phyloP scores from a whole-genome alignment of 2,329 filamentous ascomycete species.

The Myrmaecium sp. region DNA sequence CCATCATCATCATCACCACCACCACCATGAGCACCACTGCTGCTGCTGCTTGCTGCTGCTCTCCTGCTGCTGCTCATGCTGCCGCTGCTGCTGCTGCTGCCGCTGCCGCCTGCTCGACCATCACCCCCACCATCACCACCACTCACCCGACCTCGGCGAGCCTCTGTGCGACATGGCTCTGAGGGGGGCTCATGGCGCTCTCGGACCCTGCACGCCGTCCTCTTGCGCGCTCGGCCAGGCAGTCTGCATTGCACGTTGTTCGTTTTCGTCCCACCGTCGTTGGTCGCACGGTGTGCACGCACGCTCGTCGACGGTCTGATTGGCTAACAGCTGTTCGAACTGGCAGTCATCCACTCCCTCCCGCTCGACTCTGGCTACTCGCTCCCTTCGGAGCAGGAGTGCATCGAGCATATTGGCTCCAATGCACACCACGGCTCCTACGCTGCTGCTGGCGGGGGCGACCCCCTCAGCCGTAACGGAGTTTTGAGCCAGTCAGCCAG shows the following conservation, averaged over 20 bases:
- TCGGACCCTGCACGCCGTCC: conserved; percentile 8
- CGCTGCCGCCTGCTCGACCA: too few species aligned
- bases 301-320: conserved; percentile 13
- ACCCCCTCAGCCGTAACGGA: conserved; percentile 34
- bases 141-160: conserved; percentile 18
- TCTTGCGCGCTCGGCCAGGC: too few species aligned
- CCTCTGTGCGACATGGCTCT: conserved; percentile 17
- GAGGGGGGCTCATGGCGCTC: too few species aligned
- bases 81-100: too few species aligned
- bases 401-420: conserved; percentile 26
- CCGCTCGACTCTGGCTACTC: conserved; percentile 25
- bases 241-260: conserved; percentile 20
- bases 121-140: too few species aligned
- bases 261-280: conserved; percentile 19
- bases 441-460: conserved; percentile 19
- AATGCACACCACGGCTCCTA: conserved; percentile 29
- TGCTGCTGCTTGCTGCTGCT: too few species aligned
- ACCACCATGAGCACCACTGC: too few species aligned
- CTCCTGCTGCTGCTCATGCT: too few species aligned
- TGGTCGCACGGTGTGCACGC: conserved; percentile 13
- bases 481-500: conserved; percentile 28
- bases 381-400: conserved; percentile 27
- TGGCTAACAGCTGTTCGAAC: conserved; percentile 23
- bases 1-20: too few species aligned
- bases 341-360: conserved; percentile 26